A percentile compares a stretch with the other conserved stretches of the same genome.
These are phyloP conservation scores for Toxicodendron radicans DNA, from an alignment of 345 rosid genomes.

Conservation along the genomic window DNA sequence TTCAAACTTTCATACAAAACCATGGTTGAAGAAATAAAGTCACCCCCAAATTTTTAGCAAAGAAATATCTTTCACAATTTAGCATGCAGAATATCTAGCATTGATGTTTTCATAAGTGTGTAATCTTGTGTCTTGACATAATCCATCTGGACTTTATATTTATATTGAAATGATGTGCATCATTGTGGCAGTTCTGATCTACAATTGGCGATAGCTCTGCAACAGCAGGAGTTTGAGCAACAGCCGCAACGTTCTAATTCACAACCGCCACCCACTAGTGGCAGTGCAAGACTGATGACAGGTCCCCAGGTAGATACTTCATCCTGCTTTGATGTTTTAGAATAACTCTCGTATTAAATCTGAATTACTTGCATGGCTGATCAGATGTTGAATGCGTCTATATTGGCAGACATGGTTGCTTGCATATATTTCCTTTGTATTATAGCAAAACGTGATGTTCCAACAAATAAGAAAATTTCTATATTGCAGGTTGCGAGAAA, in stretches of 20 bases:
- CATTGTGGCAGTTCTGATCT: constrained; percentile 76
- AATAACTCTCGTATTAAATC: background rate
- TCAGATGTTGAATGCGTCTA: background rate
- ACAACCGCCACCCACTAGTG: constrained; percentile 51
- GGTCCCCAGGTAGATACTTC: constrained; percentile 74
- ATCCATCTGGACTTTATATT: background rate
- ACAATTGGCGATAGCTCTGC: constrained; percentile 94
- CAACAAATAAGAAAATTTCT: background rate
- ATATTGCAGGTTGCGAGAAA: constrained; percentile 58
- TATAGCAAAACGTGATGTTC: background rate
- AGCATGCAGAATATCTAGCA: background rate
- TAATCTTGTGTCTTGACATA: background rate
- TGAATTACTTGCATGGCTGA: background rate
- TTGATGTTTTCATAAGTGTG: background rate
- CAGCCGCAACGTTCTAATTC: constrained; percentile 57
- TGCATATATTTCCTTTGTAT: background rate
- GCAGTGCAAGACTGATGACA: constrained; percentile 65
- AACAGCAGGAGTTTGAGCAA: constrained; percentile 93
- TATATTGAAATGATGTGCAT: background rate
- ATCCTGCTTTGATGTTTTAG: background rate
- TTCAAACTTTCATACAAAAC: too few species aligned
- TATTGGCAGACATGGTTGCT: background rate
- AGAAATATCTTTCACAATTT: background rate
- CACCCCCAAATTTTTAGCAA: too few species aligned
- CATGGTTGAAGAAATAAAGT: background rate